Evolutionary conservation across 1,284 basidiomycete genomes (phyloP).

Genomic region (Garcileccinum viscosum): DNA sequence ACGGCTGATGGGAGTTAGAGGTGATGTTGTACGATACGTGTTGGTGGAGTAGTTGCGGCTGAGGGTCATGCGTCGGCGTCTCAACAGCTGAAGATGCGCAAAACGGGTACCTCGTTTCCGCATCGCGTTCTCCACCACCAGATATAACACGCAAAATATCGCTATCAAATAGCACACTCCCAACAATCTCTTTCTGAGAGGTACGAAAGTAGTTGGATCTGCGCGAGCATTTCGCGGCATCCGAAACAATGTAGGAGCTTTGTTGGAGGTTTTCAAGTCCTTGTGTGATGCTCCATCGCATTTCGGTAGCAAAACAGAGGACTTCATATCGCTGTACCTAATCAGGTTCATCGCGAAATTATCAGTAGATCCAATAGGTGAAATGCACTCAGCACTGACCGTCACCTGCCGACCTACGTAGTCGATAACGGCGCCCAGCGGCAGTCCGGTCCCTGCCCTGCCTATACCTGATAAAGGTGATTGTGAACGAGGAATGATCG

Average conservation of each 20-base stretch:
- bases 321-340: slow-evolving; percentile 38
- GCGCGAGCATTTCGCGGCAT: slow-evolving; percentile 3
- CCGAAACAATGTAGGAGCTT: slow-evolving; percentile 26
- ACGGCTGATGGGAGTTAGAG: slow-evolving; percentile 28
- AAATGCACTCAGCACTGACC: slow-evolving; percentile 15
- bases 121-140: background rate
- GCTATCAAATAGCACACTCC: slow-evolving; percentile 17
- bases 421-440: slow-evolving; percentile 32
- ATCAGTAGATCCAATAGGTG: background rate
- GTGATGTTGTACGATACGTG: slow-evolving; percentile 6
- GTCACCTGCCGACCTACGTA: slow-evolving; percentile 30
- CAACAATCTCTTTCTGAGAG: background rate
- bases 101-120: slow-evolving; percentile 18
- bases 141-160: slow-evolving; percentile 31
- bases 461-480: no score
- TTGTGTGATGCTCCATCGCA: slow-evolving; percentile 32
- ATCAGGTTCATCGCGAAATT: background rate
- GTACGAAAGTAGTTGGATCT: background rate
- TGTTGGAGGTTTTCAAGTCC: slow-evolving; percentile 21
- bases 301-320: slow-evolving; percentile 34
- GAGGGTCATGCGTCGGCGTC: slow-evolving; percentile 2
- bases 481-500: background rate
- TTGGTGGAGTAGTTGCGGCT: slow-evolving; percentile 12
- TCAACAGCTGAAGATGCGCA: background rate
- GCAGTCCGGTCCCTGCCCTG: slow-evolving; percentile 31